Conservation (phyloP, 257 asterid genomes). For the Coffea canephora region DNA sequence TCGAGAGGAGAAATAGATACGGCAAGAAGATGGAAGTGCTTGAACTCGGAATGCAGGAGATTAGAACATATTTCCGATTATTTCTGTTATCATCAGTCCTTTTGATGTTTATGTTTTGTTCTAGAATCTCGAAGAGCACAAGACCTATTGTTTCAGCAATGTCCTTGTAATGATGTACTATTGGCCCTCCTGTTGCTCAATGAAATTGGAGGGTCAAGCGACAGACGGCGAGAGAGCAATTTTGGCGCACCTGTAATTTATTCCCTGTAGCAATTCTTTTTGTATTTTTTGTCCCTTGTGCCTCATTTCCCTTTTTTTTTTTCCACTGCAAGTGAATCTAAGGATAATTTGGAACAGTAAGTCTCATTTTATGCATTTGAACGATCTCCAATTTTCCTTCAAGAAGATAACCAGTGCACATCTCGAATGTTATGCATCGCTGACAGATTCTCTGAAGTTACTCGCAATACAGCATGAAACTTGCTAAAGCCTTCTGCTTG, state of each 20-base stretch:
- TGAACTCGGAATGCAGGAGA: slow-evolving; percentile 95
- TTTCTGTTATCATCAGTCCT: slow-evolving; percentile 90
- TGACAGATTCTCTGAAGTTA: too few relatives aligned
- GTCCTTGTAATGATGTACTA: slow-evolving; percentile 38
- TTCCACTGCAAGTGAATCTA: neutral
- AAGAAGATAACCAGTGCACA: too few relatives aligned
- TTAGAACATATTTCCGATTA: slow-evolving; percentile 81
- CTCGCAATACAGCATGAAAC: neutral
- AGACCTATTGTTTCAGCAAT: slow-evolving; percentile 78
- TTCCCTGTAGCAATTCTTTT: slow-evolving; percentile 1
- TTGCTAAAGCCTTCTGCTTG: neutral
- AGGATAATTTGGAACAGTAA: neutral
- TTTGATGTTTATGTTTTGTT: slow-evolving; percentile 90
- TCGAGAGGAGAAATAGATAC: slow-evolving; percentile 77
- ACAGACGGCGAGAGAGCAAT: slow-evolving; percentile 16
- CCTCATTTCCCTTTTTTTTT: neutral
- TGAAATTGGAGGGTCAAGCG: slow-evolving; percentile 8
- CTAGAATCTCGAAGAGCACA: slow-evolving; percentile 83
- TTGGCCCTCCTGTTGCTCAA: slow-evolving; percentile 21
- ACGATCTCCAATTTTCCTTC: neutral
- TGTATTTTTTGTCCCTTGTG: neutral
- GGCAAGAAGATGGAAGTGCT: slow-evolving; percentile 90
- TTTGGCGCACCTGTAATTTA: slow-evolving; percentile 37
- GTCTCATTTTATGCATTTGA: neutral
- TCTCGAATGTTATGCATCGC: too few relatives aligned